A percentile compares a stretch with the other conserved stretches of the same genome.
phyloP scores from a whole-genome alignment of 495 filamentous ascomycete genomes.

The Jackrogersella minutella region DNA sequence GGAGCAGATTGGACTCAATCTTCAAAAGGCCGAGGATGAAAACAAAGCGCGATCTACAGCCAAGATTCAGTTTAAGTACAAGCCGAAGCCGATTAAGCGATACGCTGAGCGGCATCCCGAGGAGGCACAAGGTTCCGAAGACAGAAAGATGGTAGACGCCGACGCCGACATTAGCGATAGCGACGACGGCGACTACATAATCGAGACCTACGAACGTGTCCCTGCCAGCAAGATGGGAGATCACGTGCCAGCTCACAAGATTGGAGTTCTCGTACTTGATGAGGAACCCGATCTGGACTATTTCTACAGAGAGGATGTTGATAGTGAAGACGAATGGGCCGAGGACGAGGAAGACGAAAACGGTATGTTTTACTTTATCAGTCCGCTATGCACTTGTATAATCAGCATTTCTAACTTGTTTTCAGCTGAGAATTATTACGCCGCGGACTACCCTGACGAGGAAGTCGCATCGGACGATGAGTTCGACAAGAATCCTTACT shows the following conservation, averaged over 20 bases:
- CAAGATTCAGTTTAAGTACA: slow-evolving; percentile 44
- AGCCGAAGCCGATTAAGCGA: slow-evolving; percentile 56
- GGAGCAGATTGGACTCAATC: slow-evolving; percentile 55
- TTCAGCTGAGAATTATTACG: slow-evolving; percentile 64
- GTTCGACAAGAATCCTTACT: slow-evolving; percentile 54
- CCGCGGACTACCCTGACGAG: slow-evolving; percentile 64
- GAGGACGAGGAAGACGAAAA: slow-evolving; percentile 67
- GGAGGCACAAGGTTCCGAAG: slow-evolving; percentile 23
- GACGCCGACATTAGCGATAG: slow-evolving; percentile 46
- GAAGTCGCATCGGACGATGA: slow-evolving; percentile 65
- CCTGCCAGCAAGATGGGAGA: slow-evolving; percentile 55
- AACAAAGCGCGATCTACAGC: slow-evolving; percentile 27
- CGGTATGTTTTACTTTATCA: slow-evolving; percentile 46
- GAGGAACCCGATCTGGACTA: slow-evolving; percentile 60
- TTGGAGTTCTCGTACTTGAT: slow-evolving; percentile 62
- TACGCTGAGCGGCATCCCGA: slow-evolving; percentile 60
- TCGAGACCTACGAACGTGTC: slow-evolving; percentile 63
- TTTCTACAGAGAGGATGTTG: slow-evolving; percentile 57
- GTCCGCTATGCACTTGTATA: not conserved
- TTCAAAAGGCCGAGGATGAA: slow-evolving; percentile 49
- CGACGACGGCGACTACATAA: slow-evolving; percentile 60
- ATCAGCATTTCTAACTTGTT: slow-evolving; percentile 6
- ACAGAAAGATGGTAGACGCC: slow-evolving; percentile 41
- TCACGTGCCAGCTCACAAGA: slow-evolving; percentile 47
- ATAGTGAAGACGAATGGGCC: slow-evolving; percentile 55